Evolutionary conservation across 108 stramenopile species (phyloP), one percentile per base, ranked within the genome.

Genomic region (Epithemia pelagica): DNA sequence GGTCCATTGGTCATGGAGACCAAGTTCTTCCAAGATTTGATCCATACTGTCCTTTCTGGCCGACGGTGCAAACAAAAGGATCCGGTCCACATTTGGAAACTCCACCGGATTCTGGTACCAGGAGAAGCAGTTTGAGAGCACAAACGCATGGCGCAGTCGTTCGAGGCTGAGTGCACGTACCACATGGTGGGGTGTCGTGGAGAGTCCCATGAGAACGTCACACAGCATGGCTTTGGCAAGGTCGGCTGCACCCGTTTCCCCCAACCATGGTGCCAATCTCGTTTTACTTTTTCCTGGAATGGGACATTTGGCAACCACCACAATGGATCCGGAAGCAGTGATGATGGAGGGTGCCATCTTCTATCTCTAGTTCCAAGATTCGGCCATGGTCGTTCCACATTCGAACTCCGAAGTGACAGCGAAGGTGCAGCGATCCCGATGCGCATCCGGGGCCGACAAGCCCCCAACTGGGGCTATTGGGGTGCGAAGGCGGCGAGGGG

Each of bases 241-340:
- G 2, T 30, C 28, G 23, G 87, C 85, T 19, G 88, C 75, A n/a
- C 92, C 92, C 24, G 85, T 78, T 8, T 76, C 70, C 0, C 86
- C 86, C 54, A 88, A 56, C 31, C 84, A 33, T 1, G 85, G 82
- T 56, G 74, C 69, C 58, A 90, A 61, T 8, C 92, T 68, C 0
- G 92, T 93, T 72, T 93, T 93, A 55, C 78, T 72, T 61, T 65
- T 64, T 31, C 92, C 92, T 22, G 85, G 77, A 24, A 78, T 79
- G 1, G 92, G 92, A 58, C 88, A 86, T 78, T 93, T 93, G 25
- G 92, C 88, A 29, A 93, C 75, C 22, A 93, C 83, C 18, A 82
- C 82, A 54, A 92, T 80, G 7, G 56, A 7, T 26, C 56, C 56
- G 21, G 7, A 26, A 7, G 25, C 26, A 19, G 7, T 27, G 25